Evolutionary conservation across 2,329 filamentous ascomycete genomes (phyloP).

Genomic region (Phaeosphaeriaceae sp.): DNA sequence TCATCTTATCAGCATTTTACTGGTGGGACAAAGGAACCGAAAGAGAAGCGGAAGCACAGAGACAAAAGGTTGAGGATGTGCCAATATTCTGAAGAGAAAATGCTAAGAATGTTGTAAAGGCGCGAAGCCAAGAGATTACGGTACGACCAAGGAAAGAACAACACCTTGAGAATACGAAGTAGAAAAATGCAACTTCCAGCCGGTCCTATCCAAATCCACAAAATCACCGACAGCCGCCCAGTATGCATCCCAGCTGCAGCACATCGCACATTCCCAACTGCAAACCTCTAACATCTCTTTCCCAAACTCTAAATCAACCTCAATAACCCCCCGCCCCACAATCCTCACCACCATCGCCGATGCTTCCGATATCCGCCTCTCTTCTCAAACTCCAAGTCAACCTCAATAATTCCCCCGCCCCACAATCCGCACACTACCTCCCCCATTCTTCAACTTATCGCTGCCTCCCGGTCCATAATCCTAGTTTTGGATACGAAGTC

Average conservation of each 20-base stretch:
- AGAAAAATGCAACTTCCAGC: background rate
- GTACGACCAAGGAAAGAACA: background rate
- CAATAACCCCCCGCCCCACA: conserved; percentile 31
- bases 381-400: background rate
- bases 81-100: too few species aligned
- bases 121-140: background rate
- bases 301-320: background rate
- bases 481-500: background rate
- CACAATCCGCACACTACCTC: conserved; percentile 46
- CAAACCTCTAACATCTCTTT: background rate
- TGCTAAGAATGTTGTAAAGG: too few species aligned
- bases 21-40: background rate
- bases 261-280: background rate
- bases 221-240: background rate
- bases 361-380: too few species aligned
- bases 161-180: background rate
- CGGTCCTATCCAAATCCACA: background rate
- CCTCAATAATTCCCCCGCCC: conserved; percentile 17
- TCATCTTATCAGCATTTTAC: background rate
- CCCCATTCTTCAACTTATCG: conserved; percentile 32
- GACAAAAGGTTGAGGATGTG: too few species aligned
- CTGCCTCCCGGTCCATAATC: background rate
- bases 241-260: background rate
- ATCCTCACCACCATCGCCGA: too few species aligned
- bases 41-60: background rate